Conservation (phyloP, 106 monocot species). For the Dendrobium nobile region DNA sequence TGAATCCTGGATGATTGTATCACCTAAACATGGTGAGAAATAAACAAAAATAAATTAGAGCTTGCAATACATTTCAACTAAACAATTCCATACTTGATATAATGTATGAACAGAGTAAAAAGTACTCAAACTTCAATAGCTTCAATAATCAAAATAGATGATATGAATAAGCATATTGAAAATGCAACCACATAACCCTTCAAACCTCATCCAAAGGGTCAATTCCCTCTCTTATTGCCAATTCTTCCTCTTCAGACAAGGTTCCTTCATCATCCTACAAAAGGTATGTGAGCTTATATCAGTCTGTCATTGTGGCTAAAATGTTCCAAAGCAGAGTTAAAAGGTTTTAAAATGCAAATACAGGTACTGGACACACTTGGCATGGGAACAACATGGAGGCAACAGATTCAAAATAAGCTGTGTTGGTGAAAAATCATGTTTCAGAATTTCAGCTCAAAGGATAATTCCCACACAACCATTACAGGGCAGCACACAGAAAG, state of each 20-base stretch:
- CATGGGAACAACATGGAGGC: not conserved
- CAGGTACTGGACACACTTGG: not conserved
- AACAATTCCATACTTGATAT: not conserved
- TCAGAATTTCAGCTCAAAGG: not conserved
- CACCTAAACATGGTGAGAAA: not conserved
- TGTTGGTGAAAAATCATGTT: not conserved
- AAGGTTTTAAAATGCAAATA: not conserved
- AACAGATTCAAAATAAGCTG: not conserved
- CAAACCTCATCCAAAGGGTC: conserved; percentile 66
- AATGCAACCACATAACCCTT: not conserved
- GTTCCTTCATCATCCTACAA: conserved; percentile 94
- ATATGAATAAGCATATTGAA: not conserved
- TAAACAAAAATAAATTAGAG: not conserved
- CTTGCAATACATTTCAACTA: no score
- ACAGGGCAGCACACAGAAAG: not conserved
- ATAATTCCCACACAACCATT: not conserved
- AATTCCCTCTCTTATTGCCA: conserved; percentile 59
- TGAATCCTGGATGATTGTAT: not conserved
- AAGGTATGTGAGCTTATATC: not conserved
- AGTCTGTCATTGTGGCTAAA: not conserved
- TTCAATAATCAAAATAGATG: not conserved
- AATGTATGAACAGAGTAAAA: not conserved
- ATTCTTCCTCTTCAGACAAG: conserved; percentile 78
- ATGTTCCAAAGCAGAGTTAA: not conserved
- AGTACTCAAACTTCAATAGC: not conserved